Base-by-base conservation (phyloP, 805 yeast species). In the Saccharomycopsis fibuligera region DNA sequence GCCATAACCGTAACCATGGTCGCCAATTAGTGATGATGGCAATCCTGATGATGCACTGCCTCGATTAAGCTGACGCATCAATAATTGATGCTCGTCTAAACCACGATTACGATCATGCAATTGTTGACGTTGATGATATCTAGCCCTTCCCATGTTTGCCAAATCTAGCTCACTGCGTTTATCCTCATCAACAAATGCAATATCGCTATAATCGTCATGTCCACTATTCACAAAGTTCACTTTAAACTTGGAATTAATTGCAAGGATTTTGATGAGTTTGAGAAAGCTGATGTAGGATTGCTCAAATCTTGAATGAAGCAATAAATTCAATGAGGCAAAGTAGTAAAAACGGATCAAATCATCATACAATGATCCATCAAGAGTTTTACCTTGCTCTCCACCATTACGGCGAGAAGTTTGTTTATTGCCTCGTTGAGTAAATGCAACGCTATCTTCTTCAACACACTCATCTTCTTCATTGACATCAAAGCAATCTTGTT, bases 301-400 rank as follows among this genome's bases (percentile, higher is more conserved):
- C 14, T 23, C 10, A 22, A 45, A 49, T 4, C 36, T 8, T 4
- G 17, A 19, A 17, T 35, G 8, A 5, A 25, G 17, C 36, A 44
- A 44, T 6, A 17, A 23, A 17, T 48, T 44, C 24, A 47, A 27
- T 4, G 47, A 23, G 2, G 35, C 23, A 23, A 23, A 51, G 27
- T 47, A 48, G 36, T 35, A 40, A 21, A 39, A 48, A 14, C 41
- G 45, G 30, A 51, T 31, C 27, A 51, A 33, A 29, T 51, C 54
- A 36, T 51, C 54, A 35, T 44, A 51, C 12, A 51, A 37, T 2
- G 35, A 14, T 6, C 23, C 44, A 6, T 33, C 21, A 22, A 10
- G 3, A 5, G 36, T 5, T 12, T 33, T 16, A n/a, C 19, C 17
- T 29, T 29, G 8, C 17, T n/a, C n/a, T n/a, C n/a, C n/a, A n/a